Evolutionary conservation across 2,329 filamentous ascomycete genomes (phyloP).

Genomic region (Bipolaris cookei): DNA sequence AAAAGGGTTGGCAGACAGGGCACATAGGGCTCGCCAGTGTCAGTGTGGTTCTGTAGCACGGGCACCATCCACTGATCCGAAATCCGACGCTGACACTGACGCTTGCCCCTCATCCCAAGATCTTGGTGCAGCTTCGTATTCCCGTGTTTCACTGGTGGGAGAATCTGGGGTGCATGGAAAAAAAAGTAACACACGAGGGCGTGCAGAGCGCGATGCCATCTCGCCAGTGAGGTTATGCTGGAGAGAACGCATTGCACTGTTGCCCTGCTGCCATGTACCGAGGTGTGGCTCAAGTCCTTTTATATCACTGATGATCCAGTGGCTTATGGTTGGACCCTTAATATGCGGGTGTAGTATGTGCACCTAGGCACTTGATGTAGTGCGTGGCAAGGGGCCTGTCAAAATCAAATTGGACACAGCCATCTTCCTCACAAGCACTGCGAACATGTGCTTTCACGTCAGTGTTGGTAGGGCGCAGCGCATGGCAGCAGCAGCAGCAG

Average conservation of each 20-base stretch:
- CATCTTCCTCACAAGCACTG: background rate
- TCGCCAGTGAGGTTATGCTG: background rate
- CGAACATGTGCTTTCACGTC: background rate
- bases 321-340: slow-evolving; percentile 13
- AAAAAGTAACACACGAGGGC: slow-evolving; percentile 2
- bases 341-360: background rate
- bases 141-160: slow-evolving; percentile 17
- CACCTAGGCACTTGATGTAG: background rate
- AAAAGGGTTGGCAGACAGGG: slow-evolving; percentile 15
- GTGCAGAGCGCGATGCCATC: background rate
- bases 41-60: slow-evolving; percentile 9
- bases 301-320: background rate
- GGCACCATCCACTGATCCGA: slow-evolving; percentile 23
- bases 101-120: slow-evolving; percentile 7
- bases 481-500: background rate
- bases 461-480: background rate
- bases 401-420: slow-evolving; percentile 4
- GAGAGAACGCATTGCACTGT: slow-evolving; percentile 1
- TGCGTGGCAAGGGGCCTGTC: background rate
- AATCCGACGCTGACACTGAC: slow-evolving; percentile 15
- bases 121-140: slow-evolving; percentile 10
- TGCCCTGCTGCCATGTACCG: background rate
- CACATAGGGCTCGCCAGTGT: background rate
- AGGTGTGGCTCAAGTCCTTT: background rate
- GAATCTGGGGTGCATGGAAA: slow-evolving; percentile 17